These are phyloP conservation scores for Termitomyces sp. DNA, from an alignment of 768 basidiomycete species.

Conservation along the genomic window DNA sequence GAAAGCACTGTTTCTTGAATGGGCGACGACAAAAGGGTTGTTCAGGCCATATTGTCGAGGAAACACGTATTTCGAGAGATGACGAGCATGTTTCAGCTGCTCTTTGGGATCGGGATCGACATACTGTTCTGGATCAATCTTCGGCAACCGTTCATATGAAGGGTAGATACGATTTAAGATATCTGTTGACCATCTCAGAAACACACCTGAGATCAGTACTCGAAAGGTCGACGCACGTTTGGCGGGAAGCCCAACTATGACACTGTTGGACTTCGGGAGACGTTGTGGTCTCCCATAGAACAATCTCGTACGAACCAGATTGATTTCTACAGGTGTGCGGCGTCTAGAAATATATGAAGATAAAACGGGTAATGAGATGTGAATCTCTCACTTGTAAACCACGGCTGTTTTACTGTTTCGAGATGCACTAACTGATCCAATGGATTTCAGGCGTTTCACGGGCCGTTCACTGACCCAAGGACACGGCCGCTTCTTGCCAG, in stretches of 20 bases:
- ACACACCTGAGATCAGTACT: background rate
- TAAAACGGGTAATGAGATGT: background rate
- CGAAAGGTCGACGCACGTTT: slow-evolving; percentile 46
- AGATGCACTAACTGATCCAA: background rate
- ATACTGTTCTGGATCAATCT: slow-evolving; percentile 24
- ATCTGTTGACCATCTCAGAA: slow-evolving; percentile 41
- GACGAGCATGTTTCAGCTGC: slow-evolving; percentile 51
- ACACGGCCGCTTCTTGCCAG: slow-evolving; percentile 15
- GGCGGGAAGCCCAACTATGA: slow-evolving; percentile 64
- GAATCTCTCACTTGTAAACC: background rate
- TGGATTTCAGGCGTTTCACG: slow-evolving; percentile 28
- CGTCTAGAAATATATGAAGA: slow-evolving; percentile 21
- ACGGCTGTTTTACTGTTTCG: background rate
- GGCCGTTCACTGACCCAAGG: slow-evolving; percentile 20
- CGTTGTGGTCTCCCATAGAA: slow-evolving; percentile 66
- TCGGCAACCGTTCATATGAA: slow-evolving; percentile 34
- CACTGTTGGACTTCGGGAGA: slow-evolving; percentile 44
- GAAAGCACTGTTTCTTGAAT: slow-evolving; percentile 24
- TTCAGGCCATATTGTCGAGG: slow-evolving; percentile 71
- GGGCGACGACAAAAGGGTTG: slow-evolving; percentile 47
- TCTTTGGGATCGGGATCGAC: slow-evolving; percentile 43
- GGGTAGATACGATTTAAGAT: slow-evolving; percentile 57
- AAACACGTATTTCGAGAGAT: slow-evolving; percentile 82
- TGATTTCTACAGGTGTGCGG: slow-evolving; percentile 47
- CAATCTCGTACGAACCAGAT: slow-evolving; percentile 51